Base-by-base conservation (phyloP, 2,329 filamentous ascomycete species). In the Tolypocladium capitatum region DNA sequence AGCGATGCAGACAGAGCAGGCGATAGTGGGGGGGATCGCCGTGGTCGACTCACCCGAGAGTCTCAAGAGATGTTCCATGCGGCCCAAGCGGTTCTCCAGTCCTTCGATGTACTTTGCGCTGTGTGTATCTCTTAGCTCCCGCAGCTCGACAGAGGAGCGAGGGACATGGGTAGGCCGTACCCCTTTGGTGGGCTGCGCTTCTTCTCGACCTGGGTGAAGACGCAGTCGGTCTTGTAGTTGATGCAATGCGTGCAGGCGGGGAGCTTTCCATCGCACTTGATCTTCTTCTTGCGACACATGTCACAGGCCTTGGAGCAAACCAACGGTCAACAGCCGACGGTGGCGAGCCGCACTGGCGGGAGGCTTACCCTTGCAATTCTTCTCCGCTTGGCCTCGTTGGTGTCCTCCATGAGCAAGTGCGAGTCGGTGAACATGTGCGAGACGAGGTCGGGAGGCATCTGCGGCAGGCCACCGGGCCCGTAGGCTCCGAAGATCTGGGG, bases 151-250 rank as follows among this genome's bases (percentile, higher is more conserved):
- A 30, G 34, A 35, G 5, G 21, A 35, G 5, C 8, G 4, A 9
- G 7, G 10, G 18, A 27, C 6, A 4, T 11, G 24, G 24, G 11
- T 7, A n/a, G 7, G 16, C 49, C 77, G 55, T 76, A 94, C 89
- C 92, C 91, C 74, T 97, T 98, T 1, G 91, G 92, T 46, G 92
- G 91, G 65, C 86, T 92, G 50, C 92, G 80, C 75, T 98, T 98
- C 81, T 98, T 98, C 71, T 98, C 92, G 34, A 97, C 90, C 63
- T 95, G 89, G 1, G 92, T 97, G 63, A 97, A 97, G 57, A 95
- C 80, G 65, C 91, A 98, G 58, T 95, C 89, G 5, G 90, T 96
- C 74, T 96, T 96, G 73, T 96, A 96, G 66, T 96, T 97, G 64
- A 85, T 84, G 66, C 91, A 98, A 68, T 97, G 92, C 8, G 87